Percentiles rank a stretch among this genome's conserved stretches.
Conservation (phyloP, 2,329 filamentous ascomycete species). For the Epichloe sibirici region DNA sequence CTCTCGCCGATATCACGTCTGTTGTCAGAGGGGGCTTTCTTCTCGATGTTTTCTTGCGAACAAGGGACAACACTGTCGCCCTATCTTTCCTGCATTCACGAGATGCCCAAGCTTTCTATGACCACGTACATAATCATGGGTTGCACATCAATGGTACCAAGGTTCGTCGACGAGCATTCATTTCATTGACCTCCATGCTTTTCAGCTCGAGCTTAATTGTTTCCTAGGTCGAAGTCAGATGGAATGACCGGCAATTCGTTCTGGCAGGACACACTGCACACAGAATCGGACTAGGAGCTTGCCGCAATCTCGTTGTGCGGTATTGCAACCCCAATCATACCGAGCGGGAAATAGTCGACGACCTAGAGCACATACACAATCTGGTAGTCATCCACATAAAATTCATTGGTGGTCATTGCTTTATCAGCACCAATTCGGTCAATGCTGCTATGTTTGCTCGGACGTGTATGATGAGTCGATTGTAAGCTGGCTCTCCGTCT, state of each 20-base stretch:
- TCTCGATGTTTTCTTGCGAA: conserved; percentile 53
- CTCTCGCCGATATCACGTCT: conserved; percentile 52
- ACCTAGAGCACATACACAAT: conserved; percentile 75
- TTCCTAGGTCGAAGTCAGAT: conserved; percentile 52
- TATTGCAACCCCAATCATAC: conserved; percentile 46
- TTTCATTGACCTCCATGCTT: neutral
- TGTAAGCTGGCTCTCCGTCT: conserved; percentile 24
- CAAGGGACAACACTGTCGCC: conserved; percentile 44
- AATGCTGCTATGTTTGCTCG: conserved; percentile 63
- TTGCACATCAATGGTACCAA: conserved; percentile 57
- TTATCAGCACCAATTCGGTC: conserved; percentile 66
- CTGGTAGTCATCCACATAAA: conserved; percentile 55
- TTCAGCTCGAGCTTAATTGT: neutral
- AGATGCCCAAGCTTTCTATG: conserved; percentile 52
- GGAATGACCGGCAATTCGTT: conserved; percentile 60
- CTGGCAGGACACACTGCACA: conserved; percentile 49
- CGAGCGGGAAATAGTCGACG: conserved; percentile 51
- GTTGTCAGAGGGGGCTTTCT: conserved; percentile 62
- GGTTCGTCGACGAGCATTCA: conserved; percentile 17
- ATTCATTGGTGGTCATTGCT: conserved; percentile 46
- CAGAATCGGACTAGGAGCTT: conserved; percentile 54
- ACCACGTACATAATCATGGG: conserved; percentile 50
- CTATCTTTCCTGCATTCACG: conserved; percentile 58
- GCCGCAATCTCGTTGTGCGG: conserved; percentile 61
- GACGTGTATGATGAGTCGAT: conserved; percentile 61